These are phyloP conservation scores for Clathrospora elynae DNA, from an alignment of 2,329 filamentous ascomycete species.

Conservation along the genomic window DNA sequence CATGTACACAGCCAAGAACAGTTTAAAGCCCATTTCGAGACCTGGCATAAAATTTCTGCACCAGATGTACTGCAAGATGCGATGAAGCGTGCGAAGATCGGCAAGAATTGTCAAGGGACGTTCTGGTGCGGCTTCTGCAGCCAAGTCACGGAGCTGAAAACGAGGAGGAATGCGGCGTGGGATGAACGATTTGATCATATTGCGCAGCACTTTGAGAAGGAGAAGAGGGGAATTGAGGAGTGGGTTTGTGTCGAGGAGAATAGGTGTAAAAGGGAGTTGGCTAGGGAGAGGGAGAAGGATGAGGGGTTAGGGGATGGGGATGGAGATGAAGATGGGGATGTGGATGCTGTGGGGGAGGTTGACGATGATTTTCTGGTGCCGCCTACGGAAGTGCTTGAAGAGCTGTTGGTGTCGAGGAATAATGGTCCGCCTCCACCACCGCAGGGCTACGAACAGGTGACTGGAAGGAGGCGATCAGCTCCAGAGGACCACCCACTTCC, in stretches of 20 bases:
- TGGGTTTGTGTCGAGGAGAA: conserved; percentile 58
- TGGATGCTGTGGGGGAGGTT: conserved; percentile 9
- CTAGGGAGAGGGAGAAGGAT: conserved; percentile 25
- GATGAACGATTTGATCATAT: conserved; percentile 74
- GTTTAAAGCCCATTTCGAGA: conserved; percentile 66
- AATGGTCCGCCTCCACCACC: neutral
- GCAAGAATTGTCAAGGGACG: conserved; percentile 64
- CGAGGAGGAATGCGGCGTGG: conserved; percentile 61
- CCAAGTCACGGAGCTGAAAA: conserved; percentile 58
- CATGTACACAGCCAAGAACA: conserved; percentile 63
- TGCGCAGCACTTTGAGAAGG: conserved; percentile 69
- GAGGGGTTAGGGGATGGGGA: conserved; percentile 14
- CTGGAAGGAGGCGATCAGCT: conserved; percentile 1
- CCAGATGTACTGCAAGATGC: conserved; percentile 45
- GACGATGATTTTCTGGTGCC: conserved; percentile 3
- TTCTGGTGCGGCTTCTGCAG: conserved; percentile 92
- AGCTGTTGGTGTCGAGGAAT: neutral
- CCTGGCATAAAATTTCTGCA: conserved; percentile 52
- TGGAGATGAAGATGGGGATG: conserved; percentile 10
- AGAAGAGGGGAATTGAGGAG: conserved; percentile 58
- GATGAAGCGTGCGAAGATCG: conserved; percentile 63
- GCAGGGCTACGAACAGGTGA: neutral
- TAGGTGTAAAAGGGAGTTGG: conserved; percentile 40
- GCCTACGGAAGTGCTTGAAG: neutral
- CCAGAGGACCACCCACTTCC: neutral